phyloP scores from a whole-genome alignment of 768 basidiomycete species.

The Lactarius sp. region DNA sequence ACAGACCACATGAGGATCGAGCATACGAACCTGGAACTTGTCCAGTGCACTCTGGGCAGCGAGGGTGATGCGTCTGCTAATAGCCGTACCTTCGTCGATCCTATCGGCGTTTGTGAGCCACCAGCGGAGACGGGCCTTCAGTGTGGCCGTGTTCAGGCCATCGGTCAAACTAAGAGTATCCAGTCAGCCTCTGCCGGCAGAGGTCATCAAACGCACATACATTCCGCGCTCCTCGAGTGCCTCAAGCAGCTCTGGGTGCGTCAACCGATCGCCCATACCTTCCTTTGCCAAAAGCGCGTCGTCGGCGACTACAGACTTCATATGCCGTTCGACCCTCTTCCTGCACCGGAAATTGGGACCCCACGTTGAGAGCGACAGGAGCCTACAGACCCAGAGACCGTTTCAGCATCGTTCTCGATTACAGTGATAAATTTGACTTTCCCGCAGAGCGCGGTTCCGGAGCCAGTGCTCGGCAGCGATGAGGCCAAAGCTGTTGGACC shows the following conservation, averaged over 20 bases:
- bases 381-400: constrained; percentile 25
- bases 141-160: constrained; percentile 38
- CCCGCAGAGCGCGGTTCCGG: constrained; percentile 49
- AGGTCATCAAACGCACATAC: constrained; percentile 41
- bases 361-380: constrained; percentile 38
- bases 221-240: constrained; percentile 74
- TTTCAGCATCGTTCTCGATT: neutral
- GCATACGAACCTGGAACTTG: constrained; percentile 19
- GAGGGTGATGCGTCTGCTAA: constrained; percentile 49
- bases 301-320: constrained; percentile 47
- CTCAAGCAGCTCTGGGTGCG: constrained; percentile 51
- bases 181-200: neutral
- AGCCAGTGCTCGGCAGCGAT: constrained; percentile 29
- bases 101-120: constrained; percentile 54
- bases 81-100: constrained; percentile 34
- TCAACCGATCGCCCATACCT: constrained; percentile 40
- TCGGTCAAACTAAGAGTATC: constrained; percentile 35
- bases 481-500: constrained; percentile 34
- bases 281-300: constrained; percentile 58
- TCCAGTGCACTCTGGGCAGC: constrained; percentile 37
- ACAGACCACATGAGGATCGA: neutral
- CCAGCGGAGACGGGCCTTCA: constrained; percentile 51
- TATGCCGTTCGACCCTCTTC: constrained; percentile 36
- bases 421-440: constrained; percentile 33
- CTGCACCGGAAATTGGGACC: constrained; percentile 35